Conservation (phyloP, 805 yeast species). For the Monosporozyma yasuniensis region DNA sequence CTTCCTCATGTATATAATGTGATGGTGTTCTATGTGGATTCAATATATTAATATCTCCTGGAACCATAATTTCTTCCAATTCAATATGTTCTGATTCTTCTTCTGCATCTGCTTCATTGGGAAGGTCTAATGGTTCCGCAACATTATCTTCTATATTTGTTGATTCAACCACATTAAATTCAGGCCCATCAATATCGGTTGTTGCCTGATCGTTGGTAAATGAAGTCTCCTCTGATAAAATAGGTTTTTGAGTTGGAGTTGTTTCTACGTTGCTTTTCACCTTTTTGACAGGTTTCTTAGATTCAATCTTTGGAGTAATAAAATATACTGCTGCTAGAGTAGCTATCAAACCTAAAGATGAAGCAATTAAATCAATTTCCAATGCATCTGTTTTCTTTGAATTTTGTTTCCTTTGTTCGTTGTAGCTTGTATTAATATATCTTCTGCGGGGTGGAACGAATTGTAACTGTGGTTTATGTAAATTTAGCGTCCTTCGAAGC, state of each 20-base stretch:
- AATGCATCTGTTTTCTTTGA: neutral
- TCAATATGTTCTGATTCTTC: neutral
- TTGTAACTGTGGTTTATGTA: neutral
- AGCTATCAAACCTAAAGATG: neutral
- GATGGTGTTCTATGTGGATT: slow-evolving; percentile 3
- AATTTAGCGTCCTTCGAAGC: neutral
- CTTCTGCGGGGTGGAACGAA: neutral
- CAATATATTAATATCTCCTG: slow-evolving; percentile 10
- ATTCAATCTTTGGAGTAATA: neutral
- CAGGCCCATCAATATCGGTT: neutral
- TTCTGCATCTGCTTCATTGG: neutral
- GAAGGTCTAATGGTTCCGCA: neutral
- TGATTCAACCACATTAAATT: neutral
- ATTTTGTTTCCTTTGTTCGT: neutral
- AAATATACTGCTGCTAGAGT: neutral
- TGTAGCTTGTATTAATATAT: neutral
- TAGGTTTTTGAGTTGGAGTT: neutral
- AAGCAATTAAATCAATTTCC: neutral
- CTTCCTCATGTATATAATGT: neutral
- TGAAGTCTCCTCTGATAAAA: neutral
- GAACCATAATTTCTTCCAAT: slow-evolving; percentile 7
- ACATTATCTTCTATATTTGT: neutral
- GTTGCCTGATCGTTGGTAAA: neutral
- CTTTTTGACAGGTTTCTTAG: neutral
- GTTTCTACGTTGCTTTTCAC: neutral